phyloP scores from a whole-genome alignment of 2,329 filamentous ascomycete species.

The Zopfia rhizophila region DNA sequence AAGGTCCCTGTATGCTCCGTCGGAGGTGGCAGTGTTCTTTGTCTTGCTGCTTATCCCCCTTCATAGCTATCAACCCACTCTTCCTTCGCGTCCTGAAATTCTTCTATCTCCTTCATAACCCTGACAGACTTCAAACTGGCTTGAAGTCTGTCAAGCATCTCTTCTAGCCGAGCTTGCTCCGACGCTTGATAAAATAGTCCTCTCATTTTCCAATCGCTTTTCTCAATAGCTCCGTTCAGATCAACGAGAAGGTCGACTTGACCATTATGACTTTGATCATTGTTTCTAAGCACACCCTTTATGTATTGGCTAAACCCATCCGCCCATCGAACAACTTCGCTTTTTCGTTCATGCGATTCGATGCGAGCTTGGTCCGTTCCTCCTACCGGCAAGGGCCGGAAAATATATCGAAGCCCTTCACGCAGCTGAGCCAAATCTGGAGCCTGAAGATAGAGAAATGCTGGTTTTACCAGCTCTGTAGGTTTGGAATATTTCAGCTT shows the following conservation, averaged over 20 bases:
- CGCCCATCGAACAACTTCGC: slow-evolving; percentile 7
- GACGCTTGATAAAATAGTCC: slow-evolving; percentile 2
- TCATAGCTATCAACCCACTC: too few relatives aligned
- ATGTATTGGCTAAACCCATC: slow-evolving; percentile 6
- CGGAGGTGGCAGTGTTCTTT: too few relatives aligned
- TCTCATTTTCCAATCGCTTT: neutral
- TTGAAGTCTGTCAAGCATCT: slow-evolving; percentile 2
- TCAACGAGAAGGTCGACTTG: slow-evolving; percentile 2
- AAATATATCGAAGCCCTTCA: neutral
- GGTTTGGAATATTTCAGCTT: neutral
- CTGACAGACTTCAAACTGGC: slow-evolving; percentile 1
- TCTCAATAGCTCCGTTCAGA: slow-evolving; percentile 9
- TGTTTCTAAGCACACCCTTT: neutral
- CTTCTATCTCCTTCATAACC: slow-evolving; percentile 16
- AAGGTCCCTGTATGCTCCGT: too few relatives aligned
- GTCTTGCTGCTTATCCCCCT: too few relatives aligned
- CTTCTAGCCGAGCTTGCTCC: neutral
- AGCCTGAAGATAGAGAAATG: neutral
- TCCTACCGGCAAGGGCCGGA: neutral
- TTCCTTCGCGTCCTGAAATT: slow-evolving; percentile 11
- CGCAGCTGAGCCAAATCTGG: slow-evolving; percentile 3
- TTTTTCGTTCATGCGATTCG: neutral
- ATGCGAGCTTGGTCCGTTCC: neutral
- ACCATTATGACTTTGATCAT: neutral
- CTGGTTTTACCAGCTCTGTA: neutral